Conservation (phyloP, 2,329 filamentous ascomycete genomes). For the Cladosporium cucumerinum region DNA sequence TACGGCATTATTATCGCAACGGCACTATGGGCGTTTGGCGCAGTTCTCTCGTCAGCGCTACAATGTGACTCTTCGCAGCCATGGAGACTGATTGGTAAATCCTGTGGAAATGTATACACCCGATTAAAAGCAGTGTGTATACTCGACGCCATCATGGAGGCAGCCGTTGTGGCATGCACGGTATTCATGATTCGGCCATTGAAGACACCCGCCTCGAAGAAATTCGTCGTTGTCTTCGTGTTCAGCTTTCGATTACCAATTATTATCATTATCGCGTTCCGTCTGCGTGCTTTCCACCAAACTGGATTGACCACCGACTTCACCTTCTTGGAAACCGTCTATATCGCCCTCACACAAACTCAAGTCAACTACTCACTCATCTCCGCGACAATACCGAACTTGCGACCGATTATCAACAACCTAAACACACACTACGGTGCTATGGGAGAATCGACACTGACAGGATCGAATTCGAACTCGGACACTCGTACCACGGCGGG, state of each 20-base stretch:
- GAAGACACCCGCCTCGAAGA: constrained; percentile 11
- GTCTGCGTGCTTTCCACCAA: constrained; percentile 18
- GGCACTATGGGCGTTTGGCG: constrained; percentile 18
- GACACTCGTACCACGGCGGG: background rate
- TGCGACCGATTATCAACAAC: constrained; percentile 19
- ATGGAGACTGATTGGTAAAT: constrained; percentile 15
- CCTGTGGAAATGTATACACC: constrained; percentile 1
- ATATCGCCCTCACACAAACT: constrained; percentile 20
- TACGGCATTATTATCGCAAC: constrained; percentile 16
- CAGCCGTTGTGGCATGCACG: constrained; percentile 5
- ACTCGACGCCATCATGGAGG: constrained; percentile 10
- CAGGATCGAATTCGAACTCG: background rate
- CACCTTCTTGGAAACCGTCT: constrained; percentile 17
- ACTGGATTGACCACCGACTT: constrained; percentile 9
- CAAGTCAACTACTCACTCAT: constrained; percentile 23
- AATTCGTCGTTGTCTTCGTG: constrained; percentile 12
- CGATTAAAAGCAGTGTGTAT: constrained; percentile 9
- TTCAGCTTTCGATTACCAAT: constrained; percentile 17
- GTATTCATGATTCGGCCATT: constrained; percentile 10
- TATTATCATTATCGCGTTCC: constrained; percentile 18
- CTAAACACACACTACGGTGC: constrained; percentile 21
- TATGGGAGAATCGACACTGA: constrained; percentile 10
- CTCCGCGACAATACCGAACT: constrained; percentile 21
- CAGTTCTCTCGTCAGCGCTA: constrained; percentile 19
- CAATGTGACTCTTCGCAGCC: constrained; percentile 19